Conservation (phyloP, 768 basidiomycete species). For the Trametes maxima region DNA sequence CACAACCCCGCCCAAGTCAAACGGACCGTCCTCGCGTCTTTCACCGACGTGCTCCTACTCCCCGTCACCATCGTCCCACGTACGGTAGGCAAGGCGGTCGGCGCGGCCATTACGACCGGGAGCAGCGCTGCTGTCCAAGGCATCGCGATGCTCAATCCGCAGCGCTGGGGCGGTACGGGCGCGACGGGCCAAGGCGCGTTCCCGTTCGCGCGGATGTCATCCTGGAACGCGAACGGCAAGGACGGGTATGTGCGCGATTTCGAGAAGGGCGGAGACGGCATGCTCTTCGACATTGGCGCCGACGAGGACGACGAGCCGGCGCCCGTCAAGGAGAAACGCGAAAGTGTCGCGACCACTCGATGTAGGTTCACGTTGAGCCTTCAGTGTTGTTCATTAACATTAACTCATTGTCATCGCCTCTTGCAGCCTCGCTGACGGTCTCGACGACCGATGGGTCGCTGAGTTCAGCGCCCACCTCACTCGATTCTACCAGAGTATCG, state of each 20-base stretch:
- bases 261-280: slow-evolving; percentile 42
- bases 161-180: slow-evolving; percentile 68
- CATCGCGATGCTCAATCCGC: slow-evolving; percentile 87
- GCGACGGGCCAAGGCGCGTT: slow-evolving; percentile 17
- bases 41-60: slow-evolving; percentile 84
- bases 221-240: slow-evolving; percentile 11
- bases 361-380: slow-evolving; percentile 10
- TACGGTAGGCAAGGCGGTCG: slow-evolving; percentile 58
- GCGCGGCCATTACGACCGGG: slow-evolving; percentile 68
- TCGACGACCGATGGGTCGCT: slow-evolving; percentile 2
- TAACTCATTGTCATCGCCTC: not conserved
- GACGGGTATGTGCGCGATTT: slow-evolving; percentile 35
- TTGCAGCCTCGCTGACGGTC: slow-evolving; percentile 16
- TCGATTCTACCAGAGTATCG: slow-evolving; percentile 21
- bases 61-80: slow-evolving; percentile 97
- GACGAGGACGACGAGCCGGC: slow-evolving; percentile 41
- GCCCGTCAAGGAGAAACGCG: slow-evolving; percentile 9
- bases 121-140: slow-evolving; percentile 80
- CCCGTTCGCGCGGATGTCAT: slow-evolving; percentile 19
- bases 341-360: slow-evolving; percentile 11
- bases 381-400: not conserved
- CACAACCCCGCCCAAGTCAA: slow-evolving; percentile 92
- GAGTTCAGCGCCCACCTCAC: slow-evolving; percentile 14
- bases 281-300: slow-evolving; percentile 53
- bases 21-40: slow-evolving; percentile 88